These are phyloP conservation scores for Cytospora piceicola DNA, from an alignment of 2,329 filamentous ascomycete species.

Conservation along the genomic window DNA sequence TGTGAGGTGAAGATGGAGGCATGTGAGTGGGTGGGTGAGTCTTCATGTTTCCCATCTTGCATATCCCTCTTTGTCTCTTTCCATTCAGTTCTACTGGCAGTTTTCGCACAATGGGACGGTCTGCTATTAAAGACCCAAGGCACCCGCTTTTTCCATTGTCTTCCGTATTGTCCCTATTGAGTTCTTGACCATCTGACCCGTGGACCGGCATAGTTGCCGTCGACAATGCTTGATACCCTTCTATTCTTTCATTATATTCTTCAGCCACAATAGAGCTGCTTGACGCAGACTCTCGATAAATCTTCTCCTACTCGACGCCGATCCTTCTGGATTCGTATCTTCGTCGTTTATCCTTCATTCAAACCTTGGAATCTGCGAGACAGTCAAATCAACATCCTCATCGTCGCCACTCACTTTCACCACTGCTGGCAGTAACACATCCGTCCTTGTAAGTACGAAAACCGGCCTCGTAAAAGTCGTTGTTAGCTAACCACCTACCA, in stretches of 20 bases:
- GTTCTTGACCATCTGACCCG: slow-evolving; percentile 12
- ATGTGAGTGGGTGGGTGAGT: slow-evolving; percentile 11
- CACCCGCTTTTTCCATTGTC: slow-evolving; percentile 22
- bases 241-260: slow-evolving; percentile 24
- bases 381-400: slow-evolving; percentile 18
- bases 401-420: slow-evolving; percentile 13
- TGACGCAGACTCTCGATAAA: slow-evolving; percentile 26
- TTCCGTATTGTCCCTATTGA: slow-evolving; percentile 2
- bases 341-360: neutral
- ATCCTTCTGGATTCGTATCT: neutral
- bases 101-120: slow-evolving; percentile 13
- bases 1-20: neutral
- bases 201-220: slow-evolving; percentile 28
- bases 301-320: slow-evolving; percentile 13
- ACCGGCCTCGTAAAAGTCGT: neutral
- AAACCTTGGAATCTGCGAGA: slow-evolving; percentile 25
- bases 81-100: slow-evolving; percentile 11
- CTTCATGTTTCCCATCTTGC: slow-evolving; percentile 12
- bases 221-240: slow-evolving; percentile 27
- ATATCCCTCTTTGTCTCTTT: neutral
- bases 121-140: slow-evolving; percentile 25
- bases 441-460: neutral
- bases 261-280: slow-evolving; percentile 29
- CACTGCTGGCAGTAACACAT: slow-evolving; percentile 28
- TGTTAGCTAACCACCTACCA: slow-evolving; percentile 13